phyloP scores from a whole-genome alignment of 441 rosid species.

The Pelargonium fulgidum region DNA sequence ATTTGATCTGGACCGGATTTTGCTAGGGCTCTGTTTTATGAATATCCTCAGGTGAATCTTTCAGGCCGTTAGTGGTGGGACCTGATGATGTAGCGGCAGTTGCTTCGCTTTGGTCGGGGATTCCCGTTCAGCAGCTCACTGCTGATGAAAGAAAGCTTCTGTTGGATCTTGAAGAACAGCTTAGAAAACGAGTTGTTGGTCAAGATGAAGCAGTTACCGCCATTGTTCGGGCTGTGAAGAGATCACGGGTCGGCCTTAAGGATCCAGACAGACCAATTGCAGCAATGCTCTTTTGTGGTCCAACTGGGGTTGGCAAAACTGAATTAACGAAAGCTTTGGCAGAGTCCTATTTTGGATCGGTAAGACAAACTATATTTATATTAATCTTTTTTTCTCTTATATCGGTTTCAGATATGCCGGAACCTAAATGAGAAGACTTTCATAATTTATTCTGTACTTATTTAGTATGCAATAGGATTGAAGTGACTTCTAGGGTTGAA shows the following conservation, averaged over 20 bases:
- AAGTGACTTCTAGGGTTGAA: too few relatives aligned
- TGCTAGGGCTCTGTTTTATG: conserved; percentile 4
- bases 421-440: too few relatives aligned
- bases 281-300: conserved; percentile 96
- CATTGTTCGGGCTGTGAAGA: conserved; percentile 71
- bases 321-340: conserved; percentile 94
- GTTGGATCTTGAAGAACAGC: conserved; percentile 57
- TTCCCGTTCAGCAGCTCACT: conserved; percentile 71
- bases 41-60: conserved; percentile 23
- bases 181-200: conserved; percentile 58
- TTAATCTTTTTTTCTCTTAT: too few relatives aligned
- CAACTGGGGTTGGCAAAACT: conserved; percentile 98
- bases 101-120: conserved; percentile 73
- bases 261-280: conserved; percentile 98
- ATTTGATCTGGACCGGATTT: too few relatives aligned
- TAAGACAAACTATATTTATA: conserved; percentile 22
- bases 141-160: conserved; percentile 63
- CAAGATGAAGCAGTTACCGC: conserved; percentile 71
- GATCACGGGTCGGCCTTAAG: conserved; percentile 65
- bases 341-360: conserved; percentile 74
- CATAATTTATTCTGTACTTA: too few relatives aligned
- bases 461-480: too few relatives aligned
- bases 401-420: too few relatives aligned
- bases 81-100: conserved; percentile 74
- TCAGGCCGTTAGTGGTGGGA: conserved; percentile 67